These are phyloP conservation scores for Colletotrichum falcatum DNA, from an alignment of 2,329 filamentous ascomycete species.

Conservation along the genomic window DNA sequence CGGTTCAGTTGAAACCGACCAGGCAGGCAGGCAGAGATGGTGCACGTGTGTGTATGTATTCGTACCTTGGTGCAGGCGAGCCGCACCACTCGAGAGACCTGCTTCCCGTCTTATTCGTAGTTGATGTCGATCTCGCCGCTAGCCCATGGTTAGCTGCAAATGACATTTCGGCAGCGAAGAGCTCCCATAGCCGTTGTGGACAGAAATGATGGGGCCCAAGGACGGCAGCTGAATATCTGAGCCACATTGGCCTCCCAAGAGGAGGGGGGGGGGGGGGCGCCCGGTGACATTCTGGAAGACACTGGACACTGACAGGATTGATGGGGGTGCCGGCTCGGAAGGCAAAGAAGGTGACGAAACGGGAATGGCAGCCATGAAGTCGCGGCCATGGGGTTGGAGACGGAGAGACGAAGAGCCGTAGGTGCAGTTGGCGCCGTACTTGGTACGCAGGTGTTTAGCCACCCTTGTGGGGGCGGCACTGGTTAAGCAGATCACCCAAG, in stretches of 20 bases:
- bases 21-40: neutral
- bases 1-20: constrained; percentile 17
- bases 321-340: neutral
- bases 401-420: neutral
- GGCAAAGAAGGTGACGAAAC: neutral
- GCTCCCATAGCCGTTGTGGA: constrained; percentile 24
- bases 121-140: constrained; percentile 18
- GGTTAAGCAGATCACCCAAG: constrained; percentile 11
- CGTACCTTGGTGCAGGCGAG: too few relatives aligned
- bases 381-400: neutral
- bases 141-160: constrained; percentile 12
- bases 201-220: neutral
- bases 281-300: constrained; percentile 15
- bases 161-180: neutral
- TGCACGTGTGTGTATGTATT: too few relatives aligned
- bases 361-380: neutral
- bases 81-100: neutral
- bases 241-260: neutral
- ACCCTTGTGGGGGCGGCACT: neutral
- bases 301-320: constrained; percentile 6
- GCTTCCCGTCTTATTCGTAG: constrained; percentile 2
- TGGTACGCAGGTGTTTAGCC: constrained; percentile 4
- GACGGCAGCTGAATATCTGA: constrained; percentile 20
- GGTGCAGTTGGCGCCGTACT: neutral
- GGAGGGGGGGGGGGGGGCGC: neutral